A percentile compares a stretch with the other conserved stretches of the same genome.
Conservation (phyloP, 2,329 filamentous ascomycete genomes). For the Pestalotiopsis fici region DNA sequence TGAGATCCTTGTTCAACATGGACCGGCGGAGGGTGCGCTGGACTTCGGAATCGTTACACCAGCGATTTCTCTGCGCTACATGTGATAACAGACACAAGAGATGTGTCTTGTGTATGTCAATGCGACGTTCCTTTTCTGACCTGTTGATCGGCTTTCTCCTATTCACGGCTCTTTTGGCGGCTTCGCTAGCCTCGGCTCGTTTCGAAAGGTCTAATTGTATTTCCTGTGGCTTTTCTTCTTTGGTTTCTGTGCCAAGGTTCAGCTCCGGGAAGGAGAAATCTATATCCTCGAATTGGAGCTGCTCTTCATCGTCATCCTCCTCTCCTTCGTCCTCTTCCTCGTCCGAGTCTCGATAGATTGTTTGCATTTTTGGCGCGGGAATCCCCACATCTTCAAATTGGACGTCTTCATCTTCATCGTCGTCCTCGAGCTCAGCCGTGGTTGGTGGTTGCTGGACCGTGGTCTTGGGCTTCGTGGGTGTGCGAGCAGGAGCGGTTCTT, state of each 20-base stretch:
- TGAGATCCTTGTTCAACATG: constrained; percentile 65
- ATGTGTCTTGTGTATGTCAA: constrained; percentile 86
- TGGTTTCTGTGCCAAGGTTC: constrained; percentile 14
- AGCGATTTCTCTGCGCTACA: constrained; percentile 75
- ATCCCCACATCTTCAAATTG: constrained; percentile 53
- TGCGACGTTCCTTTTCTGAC: constrained; percentile 56
- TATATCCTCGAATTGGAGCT: constrained; percentile 50
- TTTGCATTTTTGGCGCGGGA: constrained; percentile 51
- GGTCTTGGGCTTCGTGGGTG: constrained; percentile 19
- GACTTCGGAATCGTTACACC: constrained; percentile 78
- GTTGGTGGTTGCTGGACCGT: constrained; percentile 3
- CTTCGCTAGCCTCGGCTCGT: constrained; percentile 35
- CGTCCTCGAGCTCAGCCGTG: constrained; percentile 22
- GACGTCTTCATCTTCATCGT: constrained; percentile 40
- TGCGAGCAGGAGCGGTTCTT: constrained; percentile 13
- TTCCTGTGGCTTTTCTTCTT: constrained; percentile 21
- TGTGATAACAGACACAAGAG: constrained; percentile 81
- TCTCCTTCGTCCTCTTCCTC: constrained; percentile 41
- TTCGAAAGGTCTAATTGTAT: constrained; percentile 56
- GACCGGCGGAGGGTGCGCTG: constrained; percentile 64
- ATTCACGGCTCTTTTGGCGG: constrained; percentile 31
- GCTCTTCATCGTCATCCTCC: constrained; percentile 42
- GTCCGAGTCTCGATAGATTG: constrained; percentile 49
- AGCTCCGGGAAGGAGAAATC: constrained; percentile 36
- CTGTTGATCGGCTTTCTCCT: constrained; percentile 55